A percentile compares a stretch with the other conserved stretches of the same genome.
These are phyloP conservation scores for Sugiyamaella chiloensis DNA, from an alignment of 805 yeast species.

Conservation along the genomic window DNA sequence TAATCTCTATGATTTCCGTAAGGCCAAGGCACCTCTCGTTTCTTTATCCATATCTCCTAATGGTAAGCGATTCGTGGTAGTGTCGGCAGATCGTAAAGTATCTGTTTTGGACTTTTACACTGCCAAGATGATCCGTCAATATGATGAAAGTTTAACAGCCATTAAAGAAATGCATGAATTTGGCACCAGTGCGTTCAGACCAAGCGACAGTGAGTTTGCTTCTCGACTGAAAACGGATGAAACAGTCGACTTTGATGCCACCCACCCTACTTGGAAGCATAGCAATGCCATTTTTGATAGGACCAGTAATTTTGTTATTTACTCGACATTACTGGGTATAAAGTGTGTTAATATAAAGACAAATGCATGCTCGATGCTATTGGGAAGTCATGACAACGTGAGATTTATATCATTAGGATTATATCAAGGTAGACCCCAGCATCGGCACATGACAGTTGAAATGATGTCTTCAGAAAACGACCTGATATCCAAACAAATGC, in stretches of 20 bases:
- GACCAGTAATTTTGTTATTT: conserved; percentile 31
- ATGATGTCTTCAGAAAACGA: conserved; percentile 34
- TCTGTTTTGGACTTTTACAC: conserved; percentile 35
- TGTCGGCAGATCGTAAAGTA: conserved; percentile 33
- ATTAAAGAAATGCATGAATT: conserved; percentile 29
- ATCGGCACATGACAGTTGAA: conserved; percentile 29
- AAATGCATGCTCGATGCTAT: conserved; percentile 25
- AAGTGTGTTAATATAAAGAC: conserved; percentile 31
- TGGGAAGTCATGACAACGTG: conserved; percentile 33
- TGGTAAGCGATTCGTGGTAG: conserved; percentile 31
- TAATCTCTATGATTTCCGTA: conserved; percentile 38
- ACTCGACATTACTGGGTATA: conserved; percentile 32
- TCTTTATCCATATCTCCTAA: conserved; percentile 29
- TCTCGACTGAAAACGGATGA: conserved; percentile 28
- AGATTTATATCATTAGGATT: conserved; percentile 30
- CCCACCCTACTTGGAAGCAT: background rate
- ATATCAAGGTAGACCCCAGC: conserved; percentile 33
- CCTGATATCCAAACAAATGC: conserved; percentile 27
- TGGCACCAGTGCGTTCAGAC: conserved; percentile 22
- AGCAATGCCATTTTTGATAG: conserved; percentile 31
- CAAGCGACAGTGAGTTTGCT: conserved; percentile 30
- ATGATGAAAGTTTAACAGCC: conserved; percentile 32
- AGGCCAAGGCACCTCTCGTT: conserved; percentile 31
- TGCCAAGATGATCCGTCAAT: conserved; percentile 35
- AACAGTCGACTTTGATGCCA: background rate